These are phyloP conservation scores for Omphalea diandra DNA, from an alignment of 441 rosid species.

Conservation along the genomic window DNA sequence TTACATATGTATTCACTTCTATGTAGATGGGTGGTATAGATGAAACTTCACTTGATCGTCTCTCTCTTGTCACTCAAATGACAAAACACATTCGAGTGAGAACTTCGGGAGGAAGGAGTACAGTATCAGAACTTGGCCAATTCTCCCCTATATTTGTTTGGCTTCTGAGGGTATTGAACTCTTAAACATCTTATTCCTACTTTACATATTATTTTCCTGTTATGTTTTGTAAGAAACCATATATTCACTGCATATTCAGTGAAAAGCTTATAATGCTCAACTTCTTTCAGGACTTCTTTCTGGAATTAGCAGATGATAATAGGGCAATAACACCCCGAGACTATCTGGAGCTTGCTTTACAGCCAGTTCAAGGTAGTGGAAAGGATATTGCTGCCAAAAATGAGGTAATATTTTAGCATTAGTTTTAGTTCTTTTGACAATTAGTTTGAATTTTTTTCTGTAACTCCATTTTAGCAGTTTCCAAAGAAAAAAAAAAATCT, in stretches of 20 bases:
- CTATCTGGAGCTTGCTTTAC: slow-evolving; percentile 89
- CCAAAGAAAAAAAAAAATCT: too few relatives aligned
- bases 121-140: slow-evolving; percentile 85
- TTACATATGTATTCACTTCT: slow-evolving; percentile 15
- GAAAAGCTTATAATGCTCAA: slow-evolving; percentile 8
- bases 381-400: slow-evolving; percentile 86
- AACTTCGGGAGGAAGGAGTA: slow-evolving; percentile 75
- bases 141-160: slow-evolving; percentile 99
- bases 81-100: slow-evolving; percentile 95
- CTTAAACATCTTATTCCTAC: neutral
- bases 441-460: neutral
- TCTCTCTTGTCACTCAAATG: slow-evolving; percentile 98
- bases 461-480: too few relatives aligned
- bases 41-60: slow-evolving; percentile 94
- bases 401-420: slow-evolving; percentile 56
- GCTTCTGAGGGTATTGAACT: slow-evolving; percentile 83
- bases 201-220: neutral
- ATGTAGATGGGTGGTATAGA: slow-evolving; percentile 97
- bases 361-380: slow-evolving; percentile 81
- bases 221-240: neutral
- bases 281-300: slow-evolving; percentile 77
- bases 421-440: slow-evolving; percentile 2
- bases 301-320: slow-evolving; percentile 84
- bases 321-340: slow-evolving; percentile 90
- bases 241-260: too few relatives aligned